A percentile compares a stretch with the other conserved stretches of the same genome.
These are phyloP conservation scores for Musa troglodytarum DNA, from an alignment of 176 grass and related monocot species.

Conservation along the genomic window DNA sequence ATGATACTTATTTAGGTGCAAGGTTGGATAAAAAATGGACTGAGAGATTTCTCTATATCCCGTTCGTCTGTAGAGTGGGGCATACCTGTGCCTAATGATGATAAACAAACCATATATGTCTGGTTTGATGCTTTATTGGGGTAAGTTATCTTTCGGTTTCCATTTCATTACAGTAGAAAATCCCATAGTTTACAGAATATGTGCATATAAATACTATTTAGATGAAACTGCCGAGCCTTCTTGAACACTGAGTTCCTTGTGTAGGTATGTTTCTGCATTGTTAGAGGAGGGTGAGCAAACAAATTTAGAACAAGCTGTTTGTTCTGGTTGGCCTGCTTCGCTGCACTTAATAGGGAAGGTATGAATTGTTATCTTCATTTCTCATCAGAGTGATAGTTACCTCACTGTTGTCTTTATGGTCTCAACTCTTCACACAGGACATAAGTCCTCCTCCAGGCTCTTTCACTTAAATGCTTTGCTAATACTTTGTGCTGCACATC, in stretches of 20 bases:
- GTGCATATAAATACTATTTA: background rate
- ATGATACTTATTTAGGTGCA: constrained; percentile 79
- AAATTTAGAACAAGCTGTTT: constrained; percentile 66
- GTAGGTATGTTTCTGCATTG: constrained; percentile 86
- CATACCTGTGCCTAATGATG: constrained; percentile 92
- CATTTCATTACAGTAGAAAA: background rate
- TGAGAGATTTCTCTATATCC: constrained; percentile 96
- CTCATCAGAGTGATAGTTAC: background rate
- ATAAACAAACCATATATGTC: constrained; percentile 92
- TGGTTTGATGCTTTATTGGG: constrained; percentile 98
- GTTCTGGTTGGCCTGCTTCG: constrained; percentile 74
- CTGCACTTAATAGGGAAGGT: constrained; percentile 99
- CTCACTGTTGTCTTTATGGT: background rate
- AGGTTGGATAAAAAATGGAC: constrained; percentile 91
- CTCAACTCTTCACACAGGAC: background rate
- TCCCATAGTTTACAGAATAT: too few relatives aligned
- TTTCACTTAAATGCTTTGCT: constrained; percentile 3
- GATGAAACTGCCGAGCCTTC: background rate
- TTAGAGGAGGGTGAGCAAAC: constrained; percentile 58
- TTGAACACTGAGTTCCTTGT: constrained; percentile 1
- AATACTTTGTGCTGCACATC: constrained; percentile 20
- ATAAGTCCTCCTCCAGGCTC: background rate
- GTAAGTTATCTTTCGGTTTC: constrained; percentile 39
- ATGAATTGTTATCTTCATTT: background rate
- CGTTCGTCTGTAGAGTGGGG: constrained; percentile 90